Base-by-base conservation (phyloP, 495 filamentous ascomycete species). In the Ascobolus immersus region DNA sequence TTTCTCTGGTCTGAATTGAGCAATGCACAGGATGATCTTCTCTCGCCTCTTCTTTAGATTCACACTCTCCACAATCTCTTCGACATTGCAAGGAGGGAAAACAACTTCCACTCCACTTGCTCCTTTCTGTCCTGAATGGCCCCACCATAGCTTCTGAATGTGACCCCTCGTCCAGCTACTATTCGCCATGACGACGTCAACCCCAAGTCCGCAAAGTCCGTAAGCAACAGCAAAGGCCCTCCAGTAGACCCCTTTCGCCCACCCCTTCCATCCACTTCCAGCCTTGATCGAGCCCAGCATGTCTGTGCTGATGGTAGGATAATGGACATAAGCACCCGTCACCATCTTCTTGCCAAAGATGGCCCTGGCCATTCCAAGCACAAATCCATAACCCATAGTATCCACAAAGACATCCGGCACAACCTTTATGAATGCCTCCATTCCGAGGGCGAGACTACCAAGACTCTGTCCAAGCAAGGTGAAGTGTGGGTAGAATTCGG, bases 341-440 rank as follows among this genome's bases (percentile, higher is more conserved):
- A 93, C 67, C 14, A n/a, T 10, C 15, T 17, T 31, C 10, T 55
- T 49, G 1, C 64, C 72, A 54, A 96, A 93, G 14, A 93, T 62
- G 28, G 71, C 62, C 45, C 84, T 89, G 54, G 62, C 71, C 9
- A 91, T 55, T 4, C 75, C 77, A 8, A 91, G 61, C 2, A 76
- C 63, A 51, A 94, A 96, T 14, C 84, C 78, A 51, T 94, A 94
- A 42, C 86, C 86, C 82, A 94, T 92, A 4, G 86, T 96, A 48
- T 96, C 86, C 44, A 96, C 61, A 43, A 92, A 91, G 33, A 94
- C 65, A 48, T 96, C 89, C 0, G 86, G 89, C 1, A 80, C 77
- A 2, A 94, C 60, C 8, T 91, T 69, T 22, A 65, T 72, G 52
- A 96, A 89, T n/a, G 84, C 84, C 42, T 94, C 86, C 52, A 72